A percentile compares a stretch with the other conserved stretches of the same genome.
Evolutionary conservation across 306 rosid species (phyloP).

Genomic region (Rubus parviflorus): DNA sequence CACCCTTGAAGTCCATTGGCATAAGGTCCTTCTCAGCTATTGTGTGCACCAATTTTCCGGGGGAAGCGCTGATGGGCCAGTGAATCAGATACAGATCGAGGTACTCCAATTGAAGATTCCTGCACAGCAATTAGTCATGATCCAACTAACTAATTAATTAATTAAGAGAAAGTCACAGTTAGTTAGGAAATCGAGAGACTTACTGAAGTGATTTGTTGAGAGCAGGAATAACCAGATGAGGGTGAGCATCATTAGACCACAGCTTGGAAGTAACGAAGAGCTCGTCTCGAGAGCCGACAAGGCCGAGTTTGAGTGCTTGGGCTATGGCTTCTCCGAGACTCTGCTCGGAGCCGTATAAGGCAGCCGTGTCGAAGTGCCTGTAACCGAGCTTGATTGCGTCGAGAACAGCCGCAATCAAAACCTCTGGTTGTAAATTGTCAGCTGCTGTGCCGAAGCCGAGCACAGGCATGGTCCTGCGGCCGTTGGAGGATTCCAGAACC

Average conservation of each 20-base stretch:
- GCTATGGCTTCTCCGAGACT: constrained; percentile 24
- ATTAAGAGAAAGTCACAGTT: no score
- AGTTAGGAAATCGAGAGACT: background rate
- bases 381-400: constrained; percentile 33
- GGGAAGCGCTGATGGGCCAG: constrained; percentile 26
- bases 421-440: background rate
- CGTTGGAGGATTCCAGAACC: background rate
- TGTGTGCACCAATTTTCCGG: constrained; percentile 1
- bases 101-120: constrained; percentile 27
- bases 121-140: background rate
- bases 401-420: constrained; percentile 8
- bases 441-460: background rate
- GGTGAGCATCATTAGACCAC: constrained; percentile 27
- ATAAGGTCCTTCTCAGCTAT: constrained; percentile 6
- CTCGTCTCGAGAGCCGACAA: constrained; percentile 21
- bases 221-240: constrained; percentile 21
- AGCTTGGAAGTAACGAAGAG: constrained; percentile 27
- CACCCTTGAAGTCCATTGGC: constrained; percentile 32
- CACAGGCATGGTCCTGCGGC: background rate
- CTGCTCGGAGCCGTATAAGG: constrained; percentile 25
- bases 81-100: constrained; percentile 33
- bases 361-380: constrained; percentile 31
- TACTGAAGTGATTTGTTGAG: constrained; percentile 21
- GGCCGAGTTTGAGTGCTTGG: constrained; percentile 21
- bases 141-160: no score